These are phyloP conservation scores for Zostera marina DNA, from an alignment of 116 monocot species.

Conservation along the genomic window DNA sequence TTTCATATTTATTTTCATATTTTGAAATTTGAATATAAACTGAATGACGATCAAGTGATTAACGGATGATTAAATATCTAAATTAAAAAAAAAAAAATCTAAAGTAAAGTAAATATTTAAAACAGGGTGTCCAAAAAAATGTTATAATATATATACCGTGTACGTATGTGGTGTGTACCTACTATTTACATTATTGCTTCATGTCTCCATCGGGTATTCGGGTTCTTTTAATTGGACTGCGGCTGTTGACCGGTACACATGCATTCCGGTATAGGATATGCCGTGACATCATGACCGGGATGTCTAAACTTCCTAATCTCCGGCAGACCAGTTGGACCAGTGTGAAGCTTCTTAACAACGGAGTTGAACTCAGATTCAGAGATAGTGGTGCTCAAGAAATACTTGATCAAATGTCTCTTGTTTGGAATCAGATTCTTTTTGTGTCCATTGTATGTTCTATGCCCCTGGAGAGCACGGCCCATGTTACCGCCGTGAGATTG, in stretches of 20 bases:
- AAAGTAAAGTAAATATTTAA: no score
- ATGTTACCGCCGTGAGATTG: conserved; percentile 97
- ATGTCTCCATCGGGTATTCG: no score
- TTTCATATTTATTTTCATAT: no score
- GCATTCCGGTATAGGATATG: conserved; percentile 71
- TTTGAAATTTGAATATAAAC: no score
- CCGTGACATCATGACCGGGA: conserved; percentile 59
- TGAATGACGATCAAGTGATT: no score
- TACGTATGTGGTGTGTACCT: no score
- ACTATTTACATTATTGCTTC: no score
- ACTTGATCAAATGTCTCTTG: conserved; percentile 62
- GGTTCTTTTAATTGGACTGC: no score
- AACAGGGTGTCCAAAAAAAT: neutral
- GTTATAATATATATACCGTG: no score
- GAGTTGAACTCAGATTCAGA: conserved; percentile 53
- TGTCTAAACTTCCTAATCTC: conserved; percentile 28
- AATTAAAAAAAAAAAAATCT: no score
- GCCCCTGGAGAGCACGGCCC: conserved; percentile 69
- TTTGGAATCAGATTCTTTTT: conserved; percentile 80
- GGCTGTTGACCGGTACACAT: conserved; percentile 78
- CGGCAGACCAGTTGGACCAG: conserved; percentile 58
- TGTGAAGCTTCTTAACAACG: conserved; percentile 53
- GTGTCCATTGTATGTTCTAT: conserved; percentile 61
- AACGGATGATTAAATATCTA: no score
- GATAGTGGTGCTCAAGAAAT: conserved; percentile 50